phyloP scores from a whole-genome alignment of 2,329 filamentous ascomycete genomes.

The Diaporthe ilicicola region DNA sequence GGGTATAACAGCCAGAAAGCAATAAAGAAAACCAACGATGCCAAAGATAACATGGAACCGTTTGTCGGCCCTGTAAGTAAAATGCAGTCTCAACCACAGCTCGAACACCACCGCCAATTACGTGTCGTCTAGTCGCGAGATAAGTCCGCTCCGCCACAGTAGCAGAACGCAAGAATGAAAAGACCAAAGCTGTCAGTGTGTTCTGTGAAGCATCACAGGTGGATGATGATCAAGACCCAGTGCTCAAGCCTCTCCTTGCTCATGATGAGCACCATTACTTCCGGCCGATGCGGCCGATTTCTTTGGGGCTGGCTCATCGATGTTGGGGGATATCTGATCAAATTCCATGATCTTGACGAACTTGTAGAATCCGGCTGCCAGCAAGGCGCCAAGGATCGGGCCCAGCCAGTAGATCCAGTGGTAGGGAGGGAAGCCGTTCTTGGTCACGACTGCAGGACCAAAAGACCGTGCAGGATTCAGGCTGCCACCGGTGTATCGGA shows the following conservation, averaged over 20 bases:
- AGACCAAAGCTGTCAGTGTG: neutral
- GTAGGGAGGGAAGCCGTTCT: conserved; percentile 51
- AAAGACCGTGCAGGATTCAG: conserved; percentile 62
- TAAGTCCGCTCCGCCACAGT: neutral
- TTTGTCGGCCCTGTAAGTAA: neutral
- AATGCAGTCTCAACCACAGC: neutral
- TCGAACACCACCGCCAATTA: conserved; percentile 2
- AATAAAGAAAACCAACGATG: neutral
- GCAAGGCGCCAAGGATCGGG: conserved; percentile 56
- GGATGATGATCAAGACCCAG: neutral
- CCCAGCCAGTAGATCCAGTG: conserved; percentile 67
- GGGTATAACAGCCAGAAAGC: conserved; percentile 15
- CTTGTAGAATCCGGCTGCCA: conserved; percentile 60
- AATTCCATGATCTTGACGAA: conserved; percentile 62
- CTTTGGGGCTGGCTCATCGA: conserved; percentile 24
- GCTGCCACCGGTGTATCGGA: conserved; percentile 57
- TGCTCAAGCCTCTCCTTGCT: conserved; percentile 18
- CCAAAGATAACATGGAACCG: neutral
- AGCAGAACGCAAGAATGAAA: neutral
- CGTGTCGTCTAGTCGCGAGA: neutral
- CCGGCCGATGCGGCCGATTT: neutral
- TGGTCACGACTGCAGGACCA: conserved; percentile 54
- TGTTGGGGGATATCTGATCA: conserved; percentile 48
- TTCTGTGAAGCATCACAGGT: neutral
- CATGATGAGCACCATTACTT: neutral